Conservation (phyloP, 2,329 filamentous ascomycete species). For the Elsinoe necatrix region DNA sequence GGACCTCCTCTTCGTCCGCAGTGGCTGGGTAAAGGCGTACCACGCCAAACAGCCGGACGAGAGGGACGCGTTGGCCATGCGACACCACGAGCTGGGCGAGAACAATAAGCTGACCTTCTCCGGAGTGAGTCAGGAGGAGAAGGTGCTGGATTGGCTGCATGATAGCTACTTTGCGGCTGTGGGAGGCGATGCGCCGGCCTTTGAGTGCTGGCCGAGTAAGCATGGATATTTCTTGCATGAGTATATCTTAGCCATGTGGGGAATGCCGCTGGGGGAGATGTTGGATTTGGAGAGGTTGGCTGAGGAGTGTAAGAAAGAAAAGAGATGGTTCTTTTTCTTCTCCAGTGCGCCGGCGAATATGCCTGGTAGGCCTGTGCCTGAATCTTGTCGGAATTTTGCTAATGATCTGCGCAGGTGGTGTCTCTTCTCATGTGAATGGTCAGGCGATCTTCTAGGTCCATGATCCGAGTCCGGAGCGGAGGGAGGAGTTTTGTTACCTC, state of each 20-base stretch:
- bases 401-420: constrained; percentile 25
- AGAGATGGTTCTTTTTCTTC: constrained; percentile 36
- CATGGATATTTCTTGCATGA: constrained; percentile 31
- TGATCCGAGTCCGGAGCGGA: not conserved
- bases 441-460: constrained; percentile 30
- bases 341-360: constrained; percentile 53
- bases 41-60: constrained; percentile 42
- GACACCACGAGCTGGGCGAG: constrained; percentile 38
- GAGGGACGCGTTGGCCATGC: constrained; percentile 30
- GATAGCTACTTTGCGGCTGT: constrained; percentile 50
- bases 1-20: constrained; percentile 52
- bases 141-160: constrained; percentile 49
- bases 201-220: constrained; percentile 45
- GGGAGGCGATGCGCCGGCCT: constrained; percentile 53
- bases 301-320: constrained; percentile 17
- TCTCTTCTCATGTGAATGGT: constrained; percentile 38
- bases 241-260: constrained; percentile 44
- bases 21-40: constrained; percentile 54
- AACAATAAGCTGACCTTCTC: constrained; percentile 39
- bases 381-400: not conserved
- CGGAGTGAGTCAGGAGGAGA: constrained; percentile 46
- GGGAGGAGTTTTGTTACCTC: too few species aligned
- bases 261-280: constrained; percentile 49
- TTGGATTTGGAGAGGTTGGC: constrained; percentile 44
- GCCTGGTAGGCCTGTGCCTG: constrained; percentile 34